A percentile compares a stretch with the other conserved stretches of the same genome.
These are phyloP conservation scores for Ramaria sp. DNA, from an alignment of 768 basidiomycete species.

Conservation along the genomic window DNA sequence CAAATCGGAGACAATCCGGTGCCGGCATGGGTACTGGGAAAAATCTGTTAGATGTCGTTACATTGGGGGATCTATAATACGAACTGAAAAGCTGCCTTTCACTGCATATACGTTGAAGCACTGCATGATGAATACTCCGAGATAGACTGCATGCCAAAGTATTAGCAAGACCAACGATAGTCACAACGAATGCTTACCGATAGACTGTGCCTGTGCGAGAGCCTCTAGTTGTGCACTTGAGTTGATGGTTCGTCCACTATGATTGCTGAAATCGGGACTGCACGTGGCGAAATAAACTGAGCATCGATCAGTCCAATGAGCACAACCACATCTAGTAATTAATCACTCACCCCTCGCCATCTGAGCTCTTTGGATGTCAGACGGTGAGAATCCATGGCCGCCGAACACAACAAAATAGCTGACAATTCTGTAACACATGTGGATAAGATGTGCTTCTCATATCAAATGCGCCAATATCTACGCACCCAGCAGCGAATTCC, in stretches of 20 bases:
- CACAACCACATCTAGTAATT: background rate
- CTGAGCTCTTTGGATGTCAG: slow-evolving; percentile 43
- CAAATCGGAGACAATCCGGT: slow-evolving; percentile 40
- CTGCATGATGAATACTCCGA: slow-evolving; percentile 58
- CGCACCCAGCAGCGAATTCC: slow-evolving; percentile 45
- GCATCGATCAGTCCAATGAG: background rate
- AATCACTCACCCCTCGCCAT: slow-evolving; percentile 13
- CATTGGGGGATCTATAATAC: slow-evolving; percentile 26
- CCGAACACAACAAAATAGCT: slow-evolving; percentile 59
- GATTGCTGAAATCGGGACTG: slow-evolving; percentile 46
- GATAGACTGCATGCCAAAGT: slow-evolving; percentile 29
- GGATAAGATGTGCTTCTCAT: background rate
- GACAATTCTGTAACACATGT: slow-evolving; percentile 32
- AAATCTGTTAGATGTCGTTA: slow-evolving; percentile 49
- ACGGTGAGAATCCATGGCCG: slow-evolving; percentile 50
- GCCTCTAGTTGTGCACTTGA: slow-evolving; percentile 45
- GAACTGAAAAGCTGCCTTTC: background rate
- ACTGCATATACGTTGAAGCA: slow-evolving; percentile 46
- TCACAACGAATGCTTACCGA: slow-evolving; percentile 25
- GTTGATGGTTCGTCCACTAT: slow-evolving; percentile 34
- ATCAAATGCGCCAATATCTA: slow-evolving; percentile 7
- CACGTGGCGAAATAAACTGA: slow-evolving; percentile 36
- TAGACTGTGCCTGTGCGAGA: slow-evolving; percentile 49
- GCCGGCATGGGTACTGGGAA: slow-evolving; percentile 54
- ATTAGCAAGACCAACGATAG: background rate